Evolutionary conservation across 2,329 filamentous ascomycete genomes (phyloP).

Genomic region (Chaetomiaceae sp.): DNA sequence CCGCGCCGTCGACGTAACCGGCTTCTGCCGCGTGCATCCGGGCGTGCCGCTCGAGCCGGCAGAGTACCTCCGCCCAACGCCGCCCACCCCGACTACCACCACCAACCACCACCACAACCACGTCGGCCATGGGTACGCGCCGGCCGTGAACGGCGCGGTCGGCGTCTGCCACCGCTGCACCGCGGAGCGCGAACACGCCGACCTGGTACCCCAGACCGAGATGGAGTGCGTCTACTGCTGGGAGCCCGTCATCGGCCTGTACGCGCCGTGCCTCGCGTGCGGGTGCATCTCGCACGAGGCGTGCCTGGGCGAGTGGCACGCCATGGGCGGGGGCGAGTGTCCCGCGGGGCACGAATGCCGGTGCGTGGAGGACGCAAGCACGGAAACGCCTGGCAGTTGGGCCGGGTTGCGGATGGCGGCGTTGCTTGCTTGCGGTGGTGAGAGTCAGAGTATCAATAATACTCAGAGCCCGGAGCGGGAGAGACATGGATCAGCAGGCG

Average conservation of each 20-base stretch:
- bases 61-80: slow-evolving; percentile 41
- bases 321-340: slow-evolving; percentile 52
- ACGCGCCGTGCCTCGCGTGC: slow-evolving; percentile 58
- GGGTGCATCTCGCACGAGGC: slow-evolving; percentile 58
- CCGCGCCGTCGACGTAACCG: slow-evolving; percentile 58
- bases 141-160: slow-evolving; percentile 41
- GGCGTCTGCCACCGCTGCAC: slow-evolving; percentile 51
- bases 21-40: slow-evolving; percentile 59
- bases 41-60: slow-evolving; percentile 59
- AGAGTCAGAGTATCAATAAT: not conserved
- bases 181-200: slow-evolving; percentile 24
- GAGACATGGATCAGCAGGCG: no score
- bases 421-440: slow-evolving; percentile 12
- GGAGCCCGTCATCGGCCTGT: slow-evolving; percentile 57
- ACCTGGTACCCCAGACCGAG: slow-evolving; percentile 45
- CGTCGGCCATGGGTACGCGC: not conserved
- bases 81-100: not conserved
- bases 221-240: slow-evolving; percentile 59
- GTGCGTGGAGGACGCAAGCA: slow-evolving; percentile 53
- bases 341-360: slow-evolving; percentile 62
- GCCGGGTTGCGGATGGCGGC: slow-evolving; percentile 45
- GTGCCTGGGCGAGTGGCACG: slow-evolving; percentile 58
- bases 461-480: not conserved
- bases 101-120: not conserved
- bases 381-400: slow-evolving; percentile 58